Base-by-base conservation (phyloP, 2,329 filamentous ascomycete genomes). In the Fusarium sambucinum region DNA sequence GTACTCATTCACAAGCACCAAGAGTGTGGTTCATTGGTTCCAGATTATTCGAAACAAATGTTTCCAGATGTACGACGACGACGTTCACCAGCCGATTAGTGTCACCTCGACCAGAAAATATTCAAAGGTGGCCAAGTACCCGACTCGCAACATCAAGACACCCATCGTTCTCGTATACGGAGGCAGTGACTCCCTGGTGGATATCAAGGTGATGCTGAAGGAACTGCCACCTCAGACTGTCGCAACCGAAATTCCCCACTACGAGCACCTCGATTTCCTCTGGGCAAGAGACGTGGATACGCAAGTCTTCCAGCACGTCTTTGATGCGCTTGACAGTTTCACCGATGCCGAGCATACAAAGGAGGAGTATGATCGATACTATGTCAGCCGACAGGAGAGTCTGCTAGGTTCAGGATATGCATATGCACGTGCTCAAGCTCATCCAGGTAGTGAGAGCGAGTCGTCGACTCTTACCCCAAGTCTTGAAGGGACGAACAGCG, bases 51-150 rank as follows among this genome's bases (percentile, higher is more conserved):
- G 96, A 69, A 97, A 95, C 74, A 92, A 93, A 74, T 94, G 89
- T 27, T 98, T 99, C 79, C 96, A 99, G 79, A 97, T 99, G 92
- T 98, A 94, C 78, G 96, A 99, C 76, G 96, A 99, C 76, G 95
- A 98, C 73, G 87, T 96, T 1, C 92, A 94, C 59, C 90, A 90
- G 29, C 91, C 91, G 0, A 83, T 97, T 62, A 88, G 89, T 55
- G 83, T 94, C 37, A 87, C 87, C 23, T 89, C 89, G 6, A 87
- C 87, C 55, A 90, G 87, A 75, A 94, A 95, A 73, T 97, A 97
- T 80, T 97, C 96, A 78, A 97, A 97, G 77, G 94, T 97, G 8
- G 94, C 96, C 73, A 95, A 92, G 76, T 99, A 97, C 72, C 96
- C 96, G 1, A 99, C 96, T 1, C 90, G 92, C 69, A 99, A 99